A percentile compares a stretch with the other conserved stretches of the same genome.
phyloP scores from a whole-genome alignment of 306 rosid genomes.

The Datisca glomerata region DNA sequence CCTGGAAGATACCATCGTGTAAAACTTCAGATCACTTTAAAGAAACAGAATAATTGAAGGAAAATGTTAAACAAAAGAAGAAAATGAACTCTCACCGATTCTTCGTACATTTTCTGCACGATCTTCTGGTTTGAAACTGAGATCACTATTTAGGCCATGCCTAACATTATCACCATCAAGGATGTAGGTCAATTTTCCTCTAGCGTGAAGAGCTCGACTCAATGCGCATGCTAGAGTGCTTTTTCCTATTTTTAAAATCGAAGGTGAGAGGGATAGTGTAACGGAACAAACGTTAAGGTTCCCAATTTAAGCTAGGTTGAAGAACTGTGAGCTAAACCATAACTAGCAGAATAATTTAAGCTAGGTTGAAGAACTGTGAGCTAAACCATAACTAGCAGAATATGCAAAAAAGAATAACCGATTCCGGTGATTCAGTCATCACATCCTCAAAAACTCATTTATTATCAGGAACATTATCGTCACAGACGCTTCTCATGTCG shows the following conservation, averaged over 20 bases:
- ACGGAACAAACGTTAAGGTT: no score
- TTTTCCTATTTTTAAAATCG: constrained; percentile 48
- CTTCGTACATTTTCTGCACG: constrained; percentile 91
- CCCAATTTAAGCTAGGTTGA: no score
- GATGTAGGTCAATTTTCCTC: constrained; percentile 67
- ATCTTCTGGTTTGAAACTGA: constrained; percentile 76
- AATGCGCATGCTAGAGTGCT: constrained; percentile 93
- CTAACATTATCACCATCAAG: constrained; percentile 98
- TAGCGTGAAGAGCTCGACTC: constrained; percentile 61
- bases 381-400: constrained; percentile 7
- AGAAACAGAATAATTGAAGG: neutral
- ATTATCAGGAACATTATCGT: no score
- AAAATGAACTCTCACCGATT: constrained; percentile 42
- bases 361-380: no score
- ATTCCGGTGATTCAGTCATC: no score
- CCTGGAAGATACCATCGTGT: constrained; percentile 34
- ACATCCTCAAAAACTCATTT: no score
- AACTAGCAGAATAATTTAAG: no score
- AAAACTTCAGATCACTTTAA: constrained; percentile 1
- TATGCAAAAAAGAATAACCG: no score
- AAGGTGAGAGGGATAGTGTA: constrained; percentile 13
- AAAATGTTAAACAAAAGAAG: neutral
- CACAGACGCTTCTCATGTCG: no score
- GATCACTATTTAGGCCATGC: constrained; percentile 89
- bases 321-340: neutral